Conservation (phyloP, 1,139 yeast genomes). For the Sugiyamaella grinbergsii region DNA sequence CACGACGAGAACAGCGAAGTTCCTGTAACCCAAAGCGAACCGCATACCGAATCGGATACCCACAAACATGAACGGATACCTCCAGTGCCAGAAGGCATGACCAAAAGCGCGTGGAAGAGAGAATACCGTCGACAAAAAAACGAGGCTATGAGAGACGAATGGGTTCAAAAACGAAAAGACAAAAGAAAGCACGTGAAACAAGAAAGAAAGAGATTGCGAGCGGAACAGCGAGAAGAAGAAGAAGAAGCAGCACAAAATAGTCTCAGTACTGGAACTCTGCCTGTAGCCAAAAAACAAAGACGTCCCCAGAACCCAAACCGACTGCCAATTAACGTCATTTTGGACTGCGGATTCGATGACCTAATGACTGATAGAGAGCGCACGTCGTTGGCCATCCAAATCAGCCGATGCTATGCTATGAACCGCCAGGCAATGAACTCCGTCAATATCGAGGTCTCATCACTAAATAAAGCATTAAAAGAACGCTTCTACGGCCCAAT, state of each 20-base stretch:
- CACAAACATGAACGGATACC: conserved; percentile 23
- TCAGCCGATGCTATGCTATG: conserved; percentile 78
- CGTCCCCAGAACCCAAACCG: conserved; percentile 22
- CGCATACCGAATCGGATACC: background rate
- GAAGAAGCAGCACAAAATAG: background rate
- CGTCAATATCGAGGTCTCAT: conserved; percentile 62
- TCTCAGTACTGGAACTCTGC: background rate
- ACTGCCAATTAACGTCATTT: conserved; percentile 46
- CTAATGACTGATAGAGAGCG: conserved; percentile 80
- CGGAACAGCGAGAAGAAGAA: conserved; percentile 21
- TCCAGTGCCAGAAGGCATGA: conserved; percentile 78
- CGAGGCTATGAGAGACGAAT: conserved; percentile 64
- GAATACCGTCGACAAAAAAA: conserved; percentile 59
- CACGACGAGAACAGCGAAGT: too few relatives aligned
- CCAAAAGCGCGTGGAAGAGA: conserved; percentile 80
- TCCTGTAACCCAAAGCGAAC: too few relatives aligned
- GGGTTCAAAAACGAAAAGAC: conserved; percentile 57
- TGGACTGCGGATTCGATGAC: conserved; percentile 92
- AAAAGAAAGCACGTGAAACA: conserved; percentile 42
- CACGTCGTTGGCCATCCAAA: conserved; percentile 74
- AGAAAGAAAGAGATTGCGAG: conserved; percentile 34
- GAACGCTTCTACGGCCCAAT: conserved; percentile 68
- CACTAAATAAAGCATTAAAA: conserved; percentile 67
- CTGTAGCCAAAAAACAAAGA: conserved; percentile 15
- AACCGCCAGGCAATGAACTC: conserved; percentile 63